Percentiles rank a stretch among this genome's conserved stretches.
These are phyloP conservation scores for Solanum chacoense DNA, from an alignment of 305 asterid genomes.

Conservation along the genomic window DNA sequence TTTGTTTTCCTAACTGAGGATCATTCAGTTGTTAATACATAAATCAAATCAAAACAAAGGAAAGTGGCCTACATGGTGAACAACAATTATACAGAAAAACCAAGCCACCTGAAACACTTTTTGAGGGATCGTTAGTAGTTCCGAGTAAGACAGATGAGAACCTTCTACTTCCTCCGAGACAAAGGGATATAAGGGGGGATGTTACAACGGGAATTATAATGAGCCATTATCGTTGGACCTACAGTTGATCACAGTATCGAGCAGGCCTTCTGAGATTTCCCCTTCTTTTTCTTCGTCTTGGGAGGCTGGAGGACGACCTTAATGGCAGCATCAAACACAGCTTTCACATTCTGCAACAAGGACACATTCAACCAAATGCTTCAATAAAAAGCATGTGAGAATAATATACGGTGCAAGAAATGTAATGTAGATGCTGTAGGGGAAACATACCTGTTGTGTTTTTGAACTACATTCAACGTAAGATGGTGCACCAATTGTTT, in stretches of 20 bases:
- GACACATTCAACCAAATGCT: neutral
- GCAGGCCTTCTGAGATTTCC: conserved; percentile 19
- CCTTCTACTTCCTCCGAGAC: conserved; percentile 28
- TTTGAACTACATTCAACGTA: conserved; percentile 17
- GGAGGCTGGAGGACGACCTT: conserved; percentile 18
- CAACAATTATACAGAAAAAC: conserved; percentile 20
- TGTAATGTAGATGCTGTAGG: neutral
- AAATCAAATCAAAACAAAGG: conserved; percentile 31
- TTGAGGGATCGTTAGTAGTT: conserved; percentile 24
- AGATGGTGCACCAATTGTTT: conserved; percentile 11
- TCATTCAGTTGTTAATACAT: conserved; percentile 35
- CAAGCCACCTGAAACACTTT: conserved; percentile 29
- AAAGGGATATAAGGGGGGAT: conserved; percentile 12
- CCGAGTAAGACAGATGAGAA: conserved; percentile 16
- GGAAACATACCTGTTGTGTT: conserved; percentile 11
- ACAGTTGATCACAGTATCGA: conserved; percentile 32
- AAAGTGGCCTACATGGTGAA: conserved; percentile 36
- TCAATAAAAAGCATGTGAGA: neutral
- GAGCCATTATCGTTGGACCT: conserved; percentile 9
- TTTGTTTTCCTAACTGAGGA: conserved; percentile 18
- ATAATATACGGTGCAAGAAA: neutral
- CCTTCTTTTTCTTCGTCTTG: conserved; percentile 7
- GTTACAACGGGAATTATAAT: conserved; percentile 9
- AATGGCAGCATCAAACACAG: conserved; percentile 16
- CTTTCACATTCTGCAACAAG: conserved; percentile 13